These are phyloP conservation scores for Parastagonospora avenae DNA, from an alignment of 2,329 filamentous ascomycete species.

Conservation along the genomic window DNA sequence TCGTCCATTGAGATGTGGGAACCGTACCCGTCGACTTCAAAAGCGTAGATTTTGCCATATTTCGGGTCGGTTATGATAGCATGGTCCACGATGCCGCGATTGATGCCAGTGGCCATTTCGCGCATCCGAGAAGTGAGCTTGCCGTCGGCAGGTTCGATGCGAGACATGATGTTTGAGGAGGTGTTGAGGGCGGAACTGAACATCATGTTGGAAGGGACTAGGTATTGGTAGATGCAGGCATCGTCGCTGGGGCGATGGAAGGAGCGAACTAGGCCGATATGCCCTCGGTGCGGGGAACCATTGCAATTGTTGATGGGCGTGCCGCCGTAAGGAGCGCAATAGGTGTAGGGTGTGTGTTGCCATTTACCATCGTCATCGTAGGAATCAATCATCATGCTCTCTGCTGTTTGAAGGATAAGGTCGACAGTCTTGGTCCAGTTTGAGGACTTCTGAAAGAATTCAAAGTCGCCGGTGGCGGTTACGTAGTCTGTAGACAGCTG, in stretches of 20 bases:
- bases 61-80: slow-evolving; percentile 44
- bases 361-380: slow-evolving; percentile 54
- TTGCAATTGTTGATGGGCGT: slow-evolving; percentile 60
- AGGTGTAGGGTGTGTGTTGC: slow-evolving; percentile 53
- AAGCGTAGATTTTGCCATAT: slow-evolving; percentile 52
- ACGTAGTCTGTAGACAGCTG: slow-evolving; percentile 55
- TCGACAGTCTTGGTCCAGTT: slow-evolving; percentile 54
- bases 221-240: slow-evolving; percentile 55
- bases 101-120: slow-evolving; percentile 55
- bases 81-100: slow-evolving; percentile 50
- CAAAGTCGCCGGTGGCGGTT: slow-evolving; percentile 51
- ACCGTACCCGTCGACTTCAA: slow-evolving; percentile 55
- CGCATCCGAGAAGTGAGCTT: slow-evolving; percentile 61
- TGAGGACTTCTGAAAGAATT: slow-evolving; percentile 52
- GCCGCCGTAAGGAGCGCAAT: slow-evolving; percentile 49
- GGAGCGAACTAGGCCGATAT: slow-evolving; percentile 55
- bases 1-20: slow-evolving; percentile 69
- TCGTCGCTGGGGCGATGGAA: slow-evolving; percentile 58
- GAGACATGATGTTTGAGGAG: slow-evolving; percentile 57
- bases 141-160: slow-evolving; percentile 50
- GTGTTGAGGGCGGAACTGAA: slow-evolving; percentile 66
- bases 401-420: slow-evolving; percentile 48
- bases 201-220: slow-evolving; percentile 69
- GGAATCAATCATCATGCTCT: slow-evolving; percentile 54
- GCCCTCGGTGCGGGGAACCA: slow-evolving; percentile 53